A percentile compares a stretch with the other conserved stretches of the same genome.
Conservation (phyloP, 2,329 filamentous ascomycete species). For the Aspergillus sp. region DNA sequence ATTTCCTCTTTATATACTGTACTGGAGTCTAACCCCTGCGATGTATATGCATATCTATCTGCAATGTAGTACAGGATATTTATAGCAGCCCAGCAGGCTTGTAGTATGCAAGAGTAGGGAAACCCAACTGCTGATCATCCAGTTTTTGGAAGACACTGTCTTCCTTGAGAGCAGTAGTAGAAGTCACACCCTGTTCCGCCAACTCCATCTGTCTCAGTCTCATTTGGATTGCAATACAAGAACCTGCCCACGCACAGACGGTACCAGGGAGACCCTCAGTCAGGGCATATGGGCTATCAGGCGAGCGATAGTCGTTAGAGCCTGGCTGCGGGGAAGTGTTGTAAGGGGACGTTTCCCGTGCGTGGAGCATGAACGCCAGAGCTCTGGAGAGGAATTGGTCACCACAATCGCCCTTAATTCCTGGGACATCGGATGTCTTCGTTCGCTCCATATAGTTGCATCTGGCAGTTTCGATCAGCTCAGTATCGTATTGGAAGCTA, state of each 20-base stretch:
- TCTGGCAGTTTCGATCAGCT: conserved; percentile 16
- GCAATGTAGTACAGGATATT: background rate
- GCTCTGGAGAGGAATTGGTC: conserved; percentile 36
- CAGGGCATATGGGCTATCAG: conserved; percentile 35
- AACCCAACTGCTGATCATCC: conserved; percentile 19
- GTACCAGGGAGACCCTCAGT: conserved; percentile 38
- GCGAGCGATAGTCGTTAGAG: conserved; percentile 31
- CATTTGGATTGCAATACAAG: conserved; percentile 29
- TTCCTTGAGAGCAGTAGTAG: conserved; percentile 4
- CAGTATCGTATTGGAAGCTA: conserved; percentile 27
- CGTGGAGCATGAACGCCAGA: conserved; percentile 33
- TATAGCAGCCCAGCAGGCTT: conserved; percentile 18
- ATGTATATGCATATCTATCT: too few species aligned
- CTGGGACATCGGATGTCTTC: conserved; percentile 1
- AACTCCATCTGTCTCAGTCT: conserved; percentile 30
- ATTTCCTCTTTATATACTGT: too few species aligned
- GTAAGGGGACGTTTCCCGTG: conserved; percentile 34
- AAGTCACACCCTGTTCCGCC: conserved; percentile 4
- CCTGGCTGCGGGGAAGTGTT: conserved; percentile 11
- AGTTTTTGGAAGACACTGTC: conserved; percentile 19
- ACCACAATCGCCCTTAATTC: conserved; percentile 12
- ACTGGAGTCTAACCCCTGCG: too few species aligned
- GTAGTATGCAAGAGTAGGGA: conserved; percentile 26
- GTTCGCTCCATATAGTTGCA: conserved; percentile 15
- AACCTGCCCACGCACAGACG: conserved; percentile 38